Base-by-base conservation (phyloP, 129 eudicot genomes). In the Chrysanthemum lavandulifolium region DNA sequence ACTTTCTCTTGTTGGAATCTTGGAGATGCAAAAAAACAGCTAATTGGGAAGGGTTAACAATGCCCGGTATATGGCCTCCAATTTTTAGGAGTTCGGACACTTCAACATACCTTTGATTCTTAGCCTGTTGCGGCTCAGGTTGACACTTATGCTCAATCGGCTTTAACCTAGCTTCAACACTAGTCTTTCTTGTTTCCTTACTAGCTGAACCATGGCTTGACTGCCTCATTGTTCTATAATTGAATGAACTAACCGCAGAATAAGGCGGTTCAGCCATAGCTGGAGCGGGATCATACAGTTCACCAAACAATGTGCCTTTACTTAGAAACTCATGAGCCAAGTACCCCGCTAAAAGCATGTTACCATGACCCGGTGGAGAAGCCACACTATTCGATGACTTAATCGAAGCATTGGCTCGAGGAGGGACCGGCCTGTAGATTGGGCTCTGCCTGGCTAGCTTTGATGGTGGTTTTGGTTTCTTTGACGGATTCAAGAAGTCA, bases 21-120 rank as follows among this genome's bases (percentile, higher is more conserved):
- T 65, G 43, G 48, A 73, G 74, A 75, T 77, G 68, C 63, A 83
- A 71, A 65, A 72, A 76, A 6, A 68, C 68, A 52, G 74, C 78
- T 64, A 86, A 79, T 7, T 86, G 88, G 33, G 86, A 81, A 27
- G 91, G 88, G 82, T 83, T 86, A 53, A 86, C 76, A 13, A 83
- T 79, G 21, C 86, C 88, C 4, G 86, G 86, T 64, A 86, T 48
- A 43, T 75, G 86, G 78, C 72, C 84, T 67, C 88, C 88, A 5
- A 69, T 76, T 7, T 78, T 83, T 2, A 86, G 65, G 65, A 83
- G 49, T 56, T 76, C 73, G 33, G 84, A 61, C 52, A 78, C 82
- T 12, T 81, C 88, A 16, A 10, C 47, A 65, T 81, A 80, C 78
- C 68, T 75, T 29, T 66, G 72, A n/a, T 69, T 55, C 75, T 78